Conservation (phyloP, 768 basidiomycete genomes). For the Kwoniella mangroviensis region DNA sequence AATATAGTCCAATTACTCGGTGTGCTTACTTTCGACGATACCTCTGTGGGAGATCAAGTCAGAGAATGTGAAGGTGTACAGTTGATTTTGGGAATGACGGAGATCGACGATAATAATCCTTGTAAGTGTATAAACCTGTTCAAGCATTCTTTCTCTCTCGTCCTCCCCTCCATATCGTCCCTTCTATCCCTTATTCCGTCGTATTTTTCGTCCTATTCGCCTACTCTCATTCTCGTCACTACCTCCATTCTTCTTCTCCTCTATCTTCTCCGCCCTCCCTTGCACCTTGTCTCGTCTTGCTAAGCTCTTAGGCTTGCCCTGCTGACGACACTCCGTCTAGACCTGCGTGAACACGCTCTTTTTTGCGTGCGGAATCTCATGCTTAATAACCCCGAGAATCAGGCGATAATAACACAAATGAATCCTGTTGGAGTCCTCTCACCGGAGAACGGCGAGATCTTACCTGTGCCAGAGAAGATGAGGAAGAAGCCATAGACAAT, state of each 20-base stretch:
- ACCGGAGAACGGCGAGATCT: constrained; percentile 62
- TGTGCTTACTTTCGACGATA: constrained; percentile 70
- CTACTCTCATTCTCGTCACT: too few species aligned
- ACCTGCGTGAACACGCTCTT: constrained; percentile 89
- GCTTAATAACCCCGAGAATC: constrained; percentile 75
- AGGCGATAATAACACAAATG: constrained; percentile 75
- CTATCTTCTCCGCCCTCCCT: too few species aligned
- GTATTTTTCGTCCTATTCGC: too few species aligned
- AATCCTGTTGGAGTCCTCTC: constrained; percentile 69
- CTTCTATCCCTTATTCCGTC: too few species aligned
- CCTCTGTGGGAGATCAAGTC: constrained; percentile 73
- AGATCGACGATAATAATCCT: constrained; percentile 87
- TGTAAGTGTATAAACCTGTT: constrained; percentile 65
- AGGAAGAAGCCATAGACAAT: constrained; percentile 17
- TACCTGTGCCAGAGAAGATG: constrained; percentile 48
- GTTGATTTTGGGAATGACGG: constrained; percentile 84
- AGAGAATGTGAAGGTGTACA: constrained; percentile 74
- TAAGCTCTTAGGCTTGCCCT: not conserved
- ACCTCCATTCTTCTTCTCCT: too few species aligned
- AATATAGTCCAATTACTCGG: constrained; percentile 89
- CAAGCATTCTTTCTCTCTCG: too few species aligned
- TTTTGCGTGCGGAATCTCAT: constrained; percentile 80
- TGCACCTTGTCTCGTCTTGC: not conserved
- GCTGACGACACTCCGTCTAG: constrained; percentile 58
- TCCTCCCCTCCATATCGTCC: too few species aligned